A percentile compares a stretch with the other conserved stretches of the same genome.
Evolutionary conservation across 2,329 filamentous ascomycete species (phyloP).

Genomic region (Dothiorella sarmentorum): DNA sequence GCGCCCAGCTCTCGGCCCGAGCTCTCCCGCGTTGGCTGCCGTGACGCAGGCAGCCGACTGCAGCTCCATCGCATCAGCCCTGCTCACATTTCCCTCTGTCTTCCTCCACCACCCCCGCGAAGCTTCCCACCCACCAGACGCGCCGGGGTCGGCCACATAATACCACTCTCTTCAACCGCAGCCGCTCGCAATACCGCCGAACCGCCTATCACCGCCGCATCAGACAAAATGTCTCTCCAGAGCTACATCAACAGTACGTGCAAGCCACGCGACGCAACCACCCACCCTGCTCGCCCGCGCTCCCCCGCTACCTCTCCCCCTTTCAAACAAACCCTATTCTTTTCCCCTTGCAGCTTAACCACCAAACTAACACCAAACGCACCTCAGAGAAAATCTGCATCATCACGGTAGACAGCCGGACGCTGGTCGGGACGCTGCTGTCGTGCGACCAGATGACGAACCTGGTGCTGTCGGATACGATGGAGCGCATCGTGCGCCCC

Average conservation of each 20-base stretch:
- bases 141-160: background rate
- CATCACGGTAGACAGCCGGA: conserved; percentile 88
- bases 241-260: conserved; percentile 52
- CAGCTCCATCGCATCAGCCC: conserved; percentile 10
- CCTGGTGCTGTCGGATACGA: conserved; percentile 75
- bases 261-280: background rate
- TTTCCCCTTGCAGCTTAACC: background rate
- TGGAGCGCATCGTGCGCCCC: conserved; percentile 87
- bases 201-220: background rate
- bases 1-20: background rate
- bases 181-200: background rate
- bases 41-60: background rate
- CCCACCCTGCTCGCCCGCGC: background rate
- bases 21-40: conserved; percentile 4
- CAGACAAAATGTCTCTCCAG: conserved; percentile 49
- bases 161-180: background rate
- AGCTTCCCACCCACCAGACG: background rate
- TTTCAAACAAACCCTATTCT: no score
- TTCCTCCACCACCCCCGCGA: background rate
- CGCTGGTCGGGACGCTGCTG: conserved; percentile 69
- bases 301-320: background rate
- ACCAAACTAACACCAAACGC: conserved; percentile 18
- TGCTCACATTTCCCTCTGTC: background rate
- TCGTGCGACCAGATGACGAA: conserved; percentile 92
- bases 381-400: conserved; percentile 81